Base-by-base conservation (phyloP, 768 basidiomycete species). In the Suillus fuscotomentosus region DNA sequence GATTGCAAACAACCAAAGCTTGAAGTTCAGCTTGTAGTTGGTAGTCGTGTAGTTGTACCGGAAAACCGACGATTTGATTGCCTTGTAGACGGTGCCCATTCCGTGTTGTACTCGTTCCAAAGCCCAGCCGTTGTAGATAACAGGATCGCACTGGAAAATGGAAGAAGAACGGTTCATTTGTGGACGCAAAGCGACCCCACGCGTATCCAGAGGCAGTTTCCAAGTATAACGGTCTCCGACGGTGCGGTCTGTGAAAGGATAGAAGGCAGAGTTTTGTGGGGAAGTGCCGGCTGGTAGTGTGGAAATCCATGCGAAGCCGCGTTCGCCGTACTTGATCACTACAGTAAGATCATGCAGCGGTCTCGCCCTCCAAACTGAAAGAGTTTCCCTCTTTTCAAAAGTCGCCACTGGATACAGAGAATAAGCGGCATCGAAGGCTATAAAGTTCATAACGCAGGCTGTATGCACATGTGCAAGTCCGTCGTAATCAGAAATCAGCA, bases 361-460 rank as follows among this genome's bases (percentile, higher is more conserved):
- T 54, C 39, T 65, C 38, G 27, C 62, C 57, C 61, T 66, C 15
- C 61, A 60, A 42, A 69, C 66, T 55, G 67, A 55, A 10, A 81
- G 69, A 2, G 77, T 63, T 3, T 67, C 64, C 7, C 72, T 68
- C 27, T 73, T 64, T 27, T 77, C 71, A 59, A 81, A 79, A 0
- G 81, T 82, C 0, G 73, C 76, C 6, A 61, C 50, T 0, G 81
- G 82, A 65, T 76, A 83, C 5, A 81, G 62, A 8, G 73, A 75
- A 62, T 78, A 81, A 0, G 79, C 82, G 3, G 67, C 69, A 3
- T 77, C 70, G 66, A 75, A 76, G 0, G 77, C 74, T 60, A 83
- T 80, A 7, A 81, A 55, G 65, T 82, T 83, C 78, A 82, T 79
- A 2, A 81, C 80, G 56, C 74, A 74, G 5, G 80, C 81, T 81